Percentiles rank a stretch among this genome's conserved stretches.
Conservation (phyloP, 2,329 filamentous ascomycete species). For the Ascochyta clinopodiicola region DNA sequence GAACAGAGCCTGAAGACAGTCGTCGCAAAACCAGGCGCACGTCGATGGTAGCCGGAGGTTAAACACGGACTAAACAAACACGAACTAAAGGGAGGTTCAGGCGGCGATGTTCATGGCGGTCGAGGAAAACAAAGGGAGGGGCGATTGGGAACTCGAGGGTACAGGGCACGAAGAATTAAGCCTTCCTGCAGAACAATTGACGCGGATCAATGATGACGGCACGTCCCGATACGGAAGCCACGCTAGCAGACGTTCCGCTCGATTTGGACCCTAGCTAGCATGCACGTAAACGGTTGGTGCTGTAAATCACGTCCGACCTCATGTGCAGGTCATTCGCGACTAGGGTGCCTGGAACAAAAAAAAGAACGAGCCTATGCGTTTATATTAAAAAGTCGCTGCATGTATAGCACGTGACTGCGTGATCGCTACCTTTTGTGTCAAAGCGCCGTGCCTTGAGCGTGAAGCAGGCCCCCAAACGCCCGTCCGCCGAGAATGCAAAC, state of each 20-base stretch:
- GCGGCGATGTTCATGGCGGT: slow-evolving; percentile 12
- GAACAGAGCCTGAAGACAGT: not conserved
- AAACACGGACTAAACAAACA: not conserved
- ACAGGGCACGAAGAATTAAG: slow-evolving; percentile 1
- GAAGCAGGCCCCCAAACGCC: slow-evolving; percentile 30
- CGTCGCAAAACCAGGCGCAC: not conserved
- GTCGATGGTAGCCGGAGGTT: too few relatives aligned
- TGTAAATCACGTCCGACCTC: not conserved
- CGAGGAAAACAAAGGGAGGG: not conserved
- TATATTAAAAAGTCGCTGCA: slow-evolving; percentile 15
- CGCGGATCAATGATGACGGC: slow-evolving; percentile 20
- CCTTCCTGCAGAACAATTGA: not conserved
- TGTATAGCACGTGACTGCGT: slow-evolving; percentile 21
- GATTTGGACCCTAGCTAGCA: slow-evolving; percentile 1
- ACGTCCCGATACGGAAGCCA: slow-evolving; percentile 10
- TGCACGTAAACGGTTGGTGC: not conserved
- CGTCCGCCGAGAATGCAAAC: slow-evolving; percentile 36
- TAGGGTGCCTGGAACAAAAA: not conserved
- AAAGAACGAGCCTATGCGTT: not conserved
- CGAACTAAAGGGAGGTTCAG: not conserved
- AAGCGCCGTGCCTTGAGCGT: slow-evolving; percentile 17
- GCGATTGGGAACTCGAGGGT: not conserved
- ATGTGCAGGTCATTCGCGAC: not conserved
- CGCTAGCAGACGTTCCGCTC: slow-evolving; percentile 10
- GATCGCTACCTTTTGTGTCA: slow-evolving; percentile 24